Conservation (phyloP, 1,284 basidiomycete species). For the Microbotryum silenes-acaulis region DNA sequence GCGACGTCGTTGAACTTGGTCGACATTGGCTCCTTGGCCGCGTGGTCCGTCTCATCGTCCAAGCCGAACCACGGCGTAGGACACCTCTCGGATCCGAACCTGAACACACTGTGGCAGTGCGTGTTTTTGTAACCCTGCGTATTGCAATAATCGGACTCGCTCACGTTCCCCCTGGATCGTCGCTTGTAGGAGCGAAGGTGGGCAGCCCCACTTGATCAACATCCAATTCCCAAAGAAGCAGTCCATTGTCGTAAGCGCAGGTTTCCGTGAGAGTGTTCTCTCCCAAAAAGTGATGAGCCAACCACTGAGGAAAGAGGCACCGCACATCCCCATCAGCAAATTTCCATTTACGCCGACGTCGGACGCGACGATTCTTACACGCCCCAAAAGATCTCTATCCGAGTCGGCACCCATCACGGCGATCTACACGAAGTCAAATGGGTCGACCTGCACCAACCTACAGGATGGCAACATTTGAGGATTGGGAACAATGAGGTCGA, state of each 20-base stretch:
- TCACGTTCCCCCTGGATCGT: constrained; percentile 2
- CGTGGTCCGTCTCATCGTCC: constrained; percentile 94
- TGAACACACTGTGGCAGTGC: constrained; percentile 96
- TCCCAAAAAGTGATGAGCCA: neutral
- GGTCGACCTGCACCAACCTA: constrained; percentile 76
- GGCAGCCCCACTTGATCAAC: constrained; percentile 92
- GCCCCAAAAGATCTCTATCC: constrained; percentile 77
- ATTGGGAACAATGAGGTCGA: constrained; percentile 46
- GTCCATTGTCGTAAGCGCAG: constrained; percentile 62
- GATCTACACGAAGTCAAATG: constrained; percentile 89
- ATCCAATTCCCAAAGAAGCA: constrained; percentile 88
- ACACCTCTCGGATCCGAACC: constrained; percentile 78
- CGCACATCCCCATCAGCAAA: constrained; percentile 54
- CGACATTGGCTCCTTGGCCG: constrained; percentile 72
- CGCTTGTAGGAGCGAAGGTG: constrained; percentile 75
- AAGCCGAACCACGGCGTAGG: constrained; percentile 96
- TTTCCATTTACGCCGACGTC: constrained; percentile 81
- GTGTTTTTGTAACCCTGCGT: constrained; percentile 39
- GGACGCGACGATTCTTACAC: constrained; percentile 93
- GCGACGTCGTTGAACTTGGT: constrained; percentile 40
- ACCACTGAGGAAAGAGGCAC: no score
- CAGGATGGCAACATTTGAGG: constrained; percentile 90
- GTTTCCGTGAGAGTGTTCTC: neutral
- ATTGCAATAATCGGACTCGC: neutral
- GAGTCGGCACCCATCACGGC: constrained; percentile 81